phyloP scores from a whole-genome alignment of 2,329 filamentous ascomycete genomes.

The Allantophomopsis lycopodina region DNA sequence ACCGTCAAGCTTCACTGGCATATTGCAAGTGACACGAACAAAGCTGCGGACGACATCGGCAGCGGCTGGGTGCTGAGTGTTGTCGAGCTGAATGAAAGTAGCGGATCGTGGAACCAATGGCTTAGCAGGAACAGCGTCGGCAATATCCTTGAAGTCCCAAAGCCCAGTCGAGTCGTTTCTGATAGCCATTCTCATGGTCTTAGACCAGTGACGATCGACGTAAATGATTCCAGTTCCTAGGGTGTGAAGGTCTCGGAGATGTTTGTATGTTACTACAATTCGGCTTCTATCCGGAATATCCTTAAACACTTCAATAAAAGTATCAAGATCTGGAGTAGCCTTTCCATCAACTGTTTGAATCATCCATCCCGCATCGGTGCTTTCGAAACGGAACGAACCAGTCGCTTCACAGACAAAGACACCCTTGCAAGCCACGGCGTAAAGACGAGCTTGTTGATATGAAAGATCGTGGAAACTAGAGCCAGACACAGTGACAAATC shows the following conservation, averaged over 20 bases:
- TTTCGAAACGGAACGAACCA: constrained; percentile 90
- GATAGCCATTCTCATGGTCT: constrained; percentile 84
- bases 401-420: constrained; percentile 92
- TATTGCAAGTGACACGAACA: constrained; percentile 80
- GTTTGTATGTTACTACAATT: constrained; percentile 90
- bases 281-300: constrained; percentile 68
- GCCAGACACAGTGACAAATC: constrained; percentile 87
- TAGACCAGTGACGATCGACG: constrained; percentile 89
- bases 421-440: constrained; percentile 82
- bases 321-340: constrained; percentile 72
- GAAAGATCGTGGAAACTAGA: constrained; percentile 93
- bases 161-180: constrained; percentile 82
- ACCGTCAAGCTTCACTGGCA: constrained; percentile 95
- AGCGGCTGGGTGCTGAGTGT: constrained; percentile 78
- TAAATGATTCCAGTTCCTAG: constrained; percentile 86
- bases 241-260: constrained; percentile 87
- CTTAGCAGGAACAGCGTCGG: constrained; percentile 63
- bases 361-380: constrained; percentile 82
- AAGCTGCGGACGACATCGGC: constrained; percentile 90
- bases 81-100: constrained; percentile 83
- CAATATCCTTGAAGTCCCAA: constrained; percentile 88
- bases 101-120: constrained; percentile 63
- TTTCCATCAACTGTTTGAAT: constrained; percentile 87
- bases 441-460: constrained; percentile 93
- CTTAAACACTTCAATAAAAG: constrained; percentile 86